These are phyloP conservation scores for Sporothrix inflata DNA, from an alignment of 2,329 filamentous ascomycete genomes.

Conservation along the genomic window DNA sequence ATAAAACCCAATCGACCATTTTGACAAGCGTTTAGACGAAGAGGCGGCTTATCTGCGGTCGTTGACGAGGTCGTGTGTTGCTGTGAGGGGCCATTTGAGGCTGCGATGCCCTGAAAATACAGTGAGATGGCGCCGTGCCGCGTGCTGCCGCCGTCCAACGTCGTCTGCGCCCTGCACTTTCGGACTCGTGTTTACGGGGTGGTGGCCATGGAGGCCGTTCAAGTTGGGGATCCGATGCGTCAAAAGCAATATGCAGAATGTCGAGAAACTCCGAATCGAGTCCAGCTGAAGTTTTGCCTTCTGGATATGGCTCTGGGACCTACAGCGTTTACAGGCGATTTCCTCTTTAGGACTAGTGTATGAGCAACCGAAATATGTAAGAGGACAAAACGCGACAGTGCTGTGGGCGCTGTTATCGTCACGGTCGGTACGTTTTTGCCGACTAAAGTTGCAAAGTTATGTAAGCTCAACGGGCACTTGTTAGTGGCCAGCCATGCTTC, in stretches of 20 bases:
- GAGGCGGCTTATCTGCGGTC: neutral
- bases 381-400: neutral
- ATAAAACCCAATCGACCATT: neutral
- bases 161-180: neutral
- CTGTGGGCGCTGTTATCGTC: neutral
- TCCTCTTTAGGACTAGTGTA: constrained; percentile 1
- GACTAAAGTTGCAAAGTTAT: neutral
- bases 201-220: neutral
- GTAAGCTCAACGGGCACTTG: neutral
- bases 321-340: constrained; percentile 9
- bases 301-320: too few species aligned
- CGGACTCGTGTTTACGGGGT: neutral
- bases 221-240: neutral
- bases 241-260: neutral
- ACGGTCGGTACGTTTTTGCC: neutral
- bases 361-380: neutral
- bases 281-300: neutral
- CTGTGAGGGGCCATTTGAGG: neutral
- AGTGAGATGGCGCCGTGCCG: neutral
- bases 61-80: too few species aligned
- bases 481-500: constrained; percentile 7
- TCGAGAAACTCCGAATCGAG: neutral
- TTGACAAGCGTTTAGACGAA: neutral
- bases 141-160: neutral
- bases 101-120: neutral